Evolutionary conservation across 2,329 filamentous ascomycete species (phyloP).

Genomic region (Aspergillus melleus): DNA sequence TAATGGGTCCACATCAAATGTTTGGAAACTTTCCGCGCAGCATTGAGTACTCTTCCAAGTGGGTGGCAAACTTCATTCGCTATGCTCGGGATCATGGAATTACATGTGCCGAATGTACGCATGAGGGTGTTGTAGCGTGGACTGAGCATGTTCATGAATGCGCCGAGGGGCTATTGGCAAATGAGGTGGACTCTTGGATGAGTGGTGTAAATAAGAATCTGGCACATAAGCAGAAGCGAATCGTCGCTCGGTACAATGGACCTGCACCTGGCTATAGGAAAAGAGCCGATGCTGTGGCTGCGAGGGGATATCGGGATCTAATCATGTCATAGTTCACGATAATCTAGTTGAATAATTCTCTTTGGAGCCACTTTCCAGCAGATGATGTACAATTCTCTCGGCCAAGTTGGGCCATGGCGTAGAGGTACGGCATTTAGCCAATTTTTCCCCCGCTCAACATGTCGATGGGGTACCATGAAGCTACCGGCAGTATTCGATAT

Average conservation of each 20-base stretch:
- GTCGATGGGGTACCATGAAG: too few relatives aligned
- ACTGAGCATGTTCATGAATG: conserved; percentile 52
- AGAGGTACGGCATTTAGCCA: too few relatives aligned
- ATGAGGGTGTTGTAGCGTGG: conserved; percentile 44
- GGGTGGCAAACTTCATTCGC: conserved; percentile 41
- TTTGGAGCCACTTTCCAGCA: too few relatives aligned
- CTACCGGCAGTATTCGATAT: too few relatives aligned
- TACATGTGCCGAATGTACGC: conserved; percentile 42
- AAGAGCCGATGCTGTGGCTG: conserved; percentile 18
- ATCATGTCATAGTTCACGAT: background rate
- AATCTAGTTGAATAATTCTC: too few relatives aligned
- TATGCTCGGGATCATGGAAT: conserved; percentile 27
- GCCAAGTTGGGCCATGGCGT: too few relatives aligned
- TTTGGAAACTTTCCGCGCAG: conserved; percentile 37
- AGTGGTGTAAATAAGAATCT: conserved; percentile 57
- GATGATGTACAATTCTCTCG: too few relatives aligned
- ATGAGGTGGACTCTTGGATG: conserved; percentile 57
- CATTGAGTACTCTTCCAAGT: conserved; percentile 35
- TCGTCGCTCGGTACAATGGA: conserved; percentile 50
- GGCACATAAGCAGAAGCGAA: conserved; percentile 47
- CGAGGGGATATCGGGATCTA: conserved; percentile 15
- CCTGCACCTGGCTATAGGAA: conserved; percentile 46
- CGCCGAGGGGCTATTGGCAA: conserved; percentile 45
- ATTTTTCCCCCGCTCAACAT: background rate
- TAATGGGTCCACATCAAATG: conserved; percentile 55